Percentiles rank a stretch among this genome's conserved stretches.
These are phyloP conservation scores for Phaffia rhodozyma DNA, from an alignment of 1,284 basidiomycete species.

Conservation along the genomic window DNA sequence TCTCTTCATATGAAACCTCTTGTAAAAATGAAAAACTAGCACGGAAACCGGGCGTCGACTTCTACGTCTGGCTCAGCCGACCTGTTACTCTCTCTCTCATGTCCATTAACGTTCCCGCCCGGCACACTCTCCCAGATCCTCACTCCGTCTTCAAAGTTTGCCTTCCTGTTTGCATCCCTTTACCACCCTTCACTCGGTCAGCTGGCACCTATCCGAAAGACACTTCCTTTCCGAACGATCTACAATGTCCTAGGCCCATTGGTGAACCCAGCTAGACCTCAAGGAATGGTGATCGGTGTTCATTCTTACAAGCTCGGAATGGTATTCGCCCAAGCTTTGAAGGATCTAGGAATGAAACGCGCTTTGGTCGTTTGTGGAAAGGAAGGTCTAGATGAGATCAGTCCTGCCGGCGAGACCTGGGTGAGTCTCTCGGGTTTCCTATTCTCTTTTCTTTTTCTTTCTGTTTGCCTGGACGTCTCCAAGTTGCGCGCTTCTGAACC, in stretches of 20 bases:
- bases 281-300: conserved; percentile 81
- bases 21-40: conserved; percentile 42
- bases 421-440: conserved; percentile 41
- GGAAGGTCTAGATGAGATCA: conserved; percentile 89
- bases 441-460: background rate
- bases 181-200: conserved; percentile 81
- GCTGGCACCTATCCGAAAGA: conserved; percentile 72
- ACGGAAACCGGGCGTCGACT: conserved; percentile 85
- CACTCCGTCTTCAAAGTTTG: conserved; percentile 51
- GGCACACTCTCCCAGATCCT: conserved; percentile 47
- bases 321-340: conserved; percentile 67
- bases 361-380: conserved; percentile 89
- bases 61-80: conserved; percentile 93
- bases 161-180: conserved; percentile 85
- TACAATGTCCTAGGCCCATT: conserved; percentile 94
- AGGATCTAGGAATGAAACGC: conserved; percentile 49
- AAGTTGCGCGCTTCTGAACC: background rate
- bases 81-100: conserved; percentile 72
- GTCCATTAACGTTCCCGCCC: conserved; percentile 57
- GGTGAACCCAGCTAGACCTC: conserved; percentile 79
- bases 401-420: conserved; percentile 78
- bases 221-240: conserved; percentile 88
- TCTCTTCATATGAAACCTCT: background rate
- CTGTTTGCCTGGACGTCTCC: background rate
- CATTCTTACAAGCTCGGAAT: conserved; percentile 71